Conservation (phyloP, 331 rosid genomes). For the Spiraea crenata region DNA sequence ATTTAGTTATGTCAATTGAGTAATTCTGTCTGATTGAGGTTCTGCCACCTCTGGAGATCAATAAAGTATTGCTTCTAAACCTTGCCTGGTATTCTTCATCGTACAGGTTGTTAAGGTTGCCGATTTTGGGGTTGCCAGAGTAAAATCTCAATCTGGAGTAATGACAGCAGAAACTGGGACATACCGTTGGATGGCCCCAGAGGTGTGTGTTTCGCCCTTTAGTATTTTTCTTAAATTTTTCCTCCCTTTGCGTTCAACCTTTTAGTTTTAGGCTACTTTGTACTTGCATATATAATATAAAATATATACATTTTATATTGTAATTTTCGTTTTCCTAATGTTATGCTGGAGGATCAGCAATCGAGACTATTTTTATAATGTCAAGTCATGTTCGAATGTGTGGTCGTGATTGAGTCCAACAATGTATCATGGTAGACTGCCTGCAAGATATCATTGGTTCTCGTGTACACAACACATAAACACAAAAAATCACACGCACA, state of each 20-base stretch:
- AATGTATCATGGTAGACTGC: too few species aligned
- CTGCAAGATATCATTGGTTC: too few species aligned
- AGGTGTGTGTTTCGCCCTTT: slow-evolving; percentile 45
- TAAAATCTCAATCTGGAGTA: slow-evolving; percentile 86
- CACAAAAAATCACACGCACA: too few species aligned
- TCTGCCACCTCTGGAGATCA: background rate
- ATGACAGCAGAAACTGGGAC: slow-evolving; percentile 99
- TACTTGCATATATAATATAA: background rate
- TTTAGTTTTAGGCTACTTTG: slow-evolving; percentile 5
- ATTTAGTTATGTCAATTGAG: background rate
- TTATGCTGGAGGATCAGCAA: background rate
- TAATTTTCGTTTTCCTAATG: background rate
- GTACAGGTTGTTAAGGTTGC: slow-evolving; percentile 91
- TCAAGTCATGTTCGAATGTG: too few species aligned
- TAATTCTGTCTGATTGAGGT: slow-evolving; percentile 8
- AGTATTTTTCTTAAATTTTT: slow-evolving; percentile 23
- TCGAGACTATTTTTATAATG: too few species aligned
- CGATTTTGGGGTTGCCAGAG: slow-evolving; percentile 98
- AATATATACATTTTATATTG: background rate
- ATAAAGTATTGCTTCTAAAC: background rate
- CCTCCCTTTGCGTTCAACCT: background rate
- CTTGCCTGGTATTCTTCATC: slow-evolving; percentile 11
- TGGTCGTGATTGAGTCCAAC: too few species aligned
- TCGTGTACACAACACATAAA: too few species aligned
- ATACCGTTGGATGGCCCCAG: slow-evolving; percentile 99